Conservation (phyloP, 2,329 filamentous ascomycete species). For the Diaporthe humulicola region DNA sequence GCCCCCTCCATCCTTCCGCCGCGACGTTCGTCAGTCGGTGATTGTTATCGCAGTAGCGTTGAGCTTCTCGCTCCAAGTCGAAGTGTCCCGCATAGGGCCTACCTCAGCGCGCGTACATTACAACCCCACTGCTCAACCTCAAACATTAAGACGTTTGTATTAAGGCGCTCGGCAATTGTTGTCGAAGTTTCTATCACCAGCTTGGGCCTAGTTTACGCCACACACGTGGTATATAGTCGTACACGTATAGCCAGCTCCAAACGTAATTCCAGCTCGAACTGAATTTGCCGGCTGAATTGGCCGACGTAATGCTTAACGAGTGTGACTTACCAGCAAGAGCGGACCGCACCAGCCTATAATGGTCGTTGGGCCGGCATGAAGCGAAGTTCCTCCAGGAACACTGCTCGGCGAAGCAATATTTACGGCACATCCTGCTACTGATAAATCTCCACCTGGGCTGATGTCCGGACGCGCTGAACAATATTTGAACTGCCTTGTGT, state of each 20-base stretch:
- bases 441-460: neutral
- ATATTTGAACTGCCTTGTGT: neutral
- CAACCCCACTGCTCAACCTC: conserved; percentile 6
- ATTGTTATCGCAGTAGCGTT: conserved; percentile 4
- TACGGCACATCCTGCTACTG: neutral
- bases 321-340: neutral
- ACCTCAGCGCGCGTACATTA: neutral
- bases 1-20: neutral
- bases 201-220: neutral
- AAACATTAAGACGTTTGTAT: conserved; percentile 1
- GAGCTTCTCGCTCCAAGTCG: neutral
- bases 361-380: neutral
- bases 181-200: neutral
- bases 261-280: neutral
- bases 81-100: neutral
- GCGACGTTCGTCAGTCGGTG: neutral
- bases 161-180: neutral
- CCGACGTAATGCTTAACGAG: neutral
- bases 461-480: neutral
- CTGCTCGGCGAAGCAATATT: neutral
- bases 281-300: neutral
- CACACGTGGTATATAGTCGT: neutral
- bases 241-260: neutral
- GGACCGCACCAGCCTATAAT: neutral
- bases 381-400: too few species aligned